Conservation (phyloP, 768 basidiomycete genomes). For the Lentinula lateritia region DNA sequence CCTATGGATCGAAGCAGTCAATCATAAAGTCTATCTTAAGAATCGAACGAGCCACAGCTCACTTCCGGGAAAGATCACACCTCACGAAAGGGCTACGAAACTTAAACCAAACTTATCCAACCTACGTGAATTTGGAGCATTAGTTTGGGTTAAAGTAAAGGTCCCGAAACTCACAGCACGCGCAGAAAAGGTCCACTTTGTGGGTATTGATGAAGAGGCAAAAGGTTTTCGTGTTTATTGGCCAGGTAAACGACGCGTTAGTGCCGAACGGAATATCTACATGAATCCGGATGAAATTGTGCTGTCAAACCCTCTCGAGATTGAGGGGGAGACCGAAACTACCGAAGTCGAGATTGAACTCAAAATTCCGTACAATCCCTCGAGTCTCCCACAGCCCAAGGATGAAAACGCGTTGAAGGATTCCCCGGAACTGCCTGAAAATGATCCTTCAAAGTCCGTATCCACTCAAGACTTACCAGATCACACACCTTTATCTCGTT, state of each 20-base stretch:
- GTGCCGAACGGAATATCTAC: slow-evolving; percentile 19
- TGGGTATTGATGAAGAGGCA: slow-evolving; percentile 20
- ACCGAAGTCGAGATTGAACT: not conserved
- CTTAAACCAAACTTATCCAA: slow-evolving; percentile 14
- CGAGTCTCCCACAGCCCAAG: not conserved
- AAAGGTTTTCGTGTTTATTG: slow-evolving; percentile 25
- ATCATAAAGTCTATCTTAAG: slow-evolving; percentile 7
- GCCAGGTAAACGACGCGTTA: slow-evolving; percentile 17
- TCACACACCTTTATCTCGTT: no score
- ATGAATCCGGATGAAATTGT: not conserved
- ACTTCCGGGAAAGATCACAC: slow-evolving; percentile 3
- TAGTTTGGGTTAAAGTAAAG: slow-evolving; percentile 21
- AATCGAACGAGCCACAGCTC: slow-evolving; percentile 1
- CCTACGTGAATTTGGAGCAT: slow-evolving; percentile 20
- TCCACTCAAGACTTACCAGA: no score
- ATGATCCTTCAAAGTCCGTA: no score
- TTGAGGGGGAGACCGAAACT: slow-evolving; percentile 5
- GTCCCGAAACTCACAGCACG: slow-evolving; percentile 11
- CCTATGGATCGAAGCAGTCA: slow-evolving; percentile 17
- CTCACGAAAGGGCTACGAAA: slow-evolving; percentile 5
- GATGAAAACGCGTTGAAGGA: not conserved
- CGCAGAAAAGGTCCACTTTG: slow-evolving; percentile 12
- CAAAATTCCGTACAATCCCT: not conserved
- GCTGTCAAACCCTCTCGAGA: not conserved
- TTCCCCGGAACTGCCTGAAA: no score